Conservation (phyloP, 805 yeast species). For the Candida easanensis region DNA sequence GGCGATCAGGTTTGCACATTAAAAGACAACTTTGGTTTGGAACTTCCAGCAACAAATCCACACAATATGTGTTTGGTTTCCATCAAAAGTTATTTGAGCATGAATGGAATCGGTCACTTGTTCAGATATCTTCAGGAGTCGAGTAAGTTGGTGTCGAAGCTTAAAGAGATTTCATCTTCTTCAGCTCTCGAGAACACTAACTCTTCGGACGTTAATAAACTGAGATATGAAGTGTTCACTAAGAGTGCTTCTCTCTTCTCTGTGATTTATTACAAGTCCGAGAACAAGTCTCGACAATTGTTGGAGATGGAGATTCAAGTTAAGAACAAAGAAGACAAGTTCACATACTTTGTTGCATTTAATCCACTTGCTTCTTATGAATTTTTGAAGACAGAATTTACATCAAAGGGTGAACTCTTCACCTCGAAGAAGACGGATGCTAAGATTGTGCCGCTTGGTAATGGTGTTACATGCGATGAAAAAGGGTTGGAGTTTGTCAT, state of each 20-base stretch:
- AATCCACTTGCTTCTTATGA: conserved; percentile 3
- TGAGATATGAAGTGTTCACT: conserved; percentile 21
- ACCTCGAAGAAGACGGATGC: conserved; percentile 4
- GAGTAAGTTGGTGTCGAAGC: conserved; percentile 17
- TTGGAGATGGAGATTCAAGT: conserved; percentile 18
- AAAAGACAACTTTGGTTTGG: conserved; percentile 23
- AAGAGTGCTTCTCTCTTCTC: conserved; percentile 20
- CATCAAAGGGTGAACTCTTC: conserved; percentile 6
- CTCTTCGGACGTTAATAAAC: conserved; percentile 1
- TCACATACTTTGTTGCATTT: conserved; percentile 9
- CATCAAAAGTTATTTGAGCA: conserved; percentile 21
- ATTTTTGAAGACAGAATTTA: conserved; percentile 9
- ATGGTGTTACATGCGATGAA: conserved; percentile 17
- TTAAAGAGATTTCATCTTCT: conserved; percentile 12
- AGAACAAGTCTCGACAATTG: conserved; percentile 1
- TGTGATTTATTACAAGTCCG: conserved; percentile 18
- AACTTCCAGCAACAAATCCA: conserved; percentile 24
- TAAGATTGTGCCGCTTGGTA: conserved; percentile 13
- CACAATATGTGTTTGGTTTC: conserved; percentile 25
- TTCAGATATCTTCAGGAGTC: conserved; percentile 24
- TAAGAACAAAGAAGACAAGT: conserved; percentile 7
- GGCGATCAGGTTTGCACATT: conserved; percentile 23
- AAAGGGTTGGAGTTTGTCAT: conserved; percentile 12
- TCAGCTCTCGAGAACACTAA: conserved; percentile 5
- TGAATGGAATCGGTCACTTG: conserved; percentile 20